Conservation (phyloP, 2,329 filamentous ascomycete genomes). For the Dryadomyces quercus-mongolicae region DNA sequence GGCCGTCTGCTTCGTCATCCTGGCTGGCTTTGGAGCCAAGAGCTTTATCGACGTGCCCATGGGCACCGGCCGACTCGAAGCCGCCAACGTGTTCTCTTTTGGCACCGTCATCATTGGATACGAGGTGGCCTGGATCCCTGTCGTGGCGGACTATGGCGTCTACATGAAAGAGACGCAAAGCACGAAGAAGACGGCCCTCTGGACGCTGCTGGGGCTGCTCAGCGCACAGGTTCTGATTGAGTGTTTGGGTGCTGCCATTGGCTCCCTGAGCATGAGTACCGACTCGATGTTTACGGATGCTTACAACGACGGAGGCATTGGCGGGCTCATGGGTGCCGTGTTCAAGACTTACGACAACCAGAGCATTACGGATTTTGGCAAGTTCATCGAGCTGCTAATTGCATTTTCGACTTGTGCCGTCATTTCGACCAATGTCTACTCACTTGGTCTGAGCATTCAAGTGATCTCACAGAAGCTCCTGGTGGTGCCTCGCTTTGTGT, state of each 20-base stretch:
- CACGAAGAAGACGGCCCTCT: not conserved
- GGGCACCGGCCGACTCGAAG: conserved; percentile 2
- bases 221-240: conserved; percentile 9
- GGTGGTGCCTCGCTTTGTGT: conserved; percentile 8
- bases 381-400: conserved; percentile 8
- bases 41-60: conserved; percentile 4
- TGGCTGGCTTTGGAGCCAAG: conserved; percentile 11
- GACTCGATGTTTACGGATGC: conserved; percentile 7
- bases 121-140: conserved; percentile 13
- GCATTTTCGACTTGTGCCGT: conserved; percentile 5
- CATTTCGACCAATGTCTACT: conserved; percentile 10
- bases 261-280: conserved; percentile 7
- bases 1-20: conserved; percentile 9
- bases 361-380: conserved; percentile 8
- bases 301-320: conserved; percentile 7
- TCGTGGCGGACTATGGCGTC: conserved; percentile 8
- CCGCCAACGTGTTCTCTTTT: conserved; percentile 13
- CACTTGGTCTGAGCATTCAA: conserved; percentile 10
- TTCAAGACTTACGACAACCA: conserved; percentile 6
- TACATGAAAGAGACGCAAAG: conserved; percentile 3
- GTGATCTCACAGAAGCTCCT: conserved; percentile 6
- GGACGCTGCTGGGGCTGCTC: conserved; percentile 5
- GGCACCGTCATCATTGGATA: conserved; percentile 15
- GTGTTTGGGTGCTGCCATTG: conserved; percentile 10
- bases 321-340: conserved; percentile 10